These are phyloP conservation scores for Chalaropsis thielavioides DNA, from an alignment of 2,329 filamentous ascomycete genomes.

Conservation along the genomic window DNA sequence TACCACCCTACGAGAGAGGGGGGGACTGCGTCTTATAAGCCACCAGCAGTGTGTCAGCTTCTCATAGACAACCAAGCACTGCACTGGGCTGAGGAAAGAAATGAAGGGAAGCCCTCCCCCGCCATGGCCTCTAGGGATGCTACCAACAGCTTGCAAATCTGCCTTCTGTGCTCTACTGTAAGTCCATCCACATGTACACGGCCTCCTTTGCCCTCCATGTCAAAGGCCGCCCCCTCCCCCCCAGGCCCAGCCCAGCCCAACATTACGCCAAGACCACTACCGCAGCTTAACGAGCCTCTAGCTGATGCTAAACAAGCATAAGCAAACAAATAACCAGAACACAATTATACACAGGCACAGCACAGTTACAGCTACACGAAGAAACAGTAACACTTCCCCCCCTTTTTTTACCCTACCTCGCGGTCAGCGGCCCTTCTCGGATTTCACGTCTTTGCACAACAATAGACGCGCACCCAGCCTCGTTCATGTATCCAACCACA, in stretches of 20 bases:
- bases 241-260: not conserved
- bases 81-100: not conserved
- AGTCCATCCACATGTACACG: not conserved
- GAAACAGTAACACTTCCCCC: not conserved
- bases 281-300: not conserved
- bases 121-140: not conserved
- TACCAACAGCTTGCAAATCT: not conserved
- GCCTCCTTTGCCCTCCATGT: not conserved
- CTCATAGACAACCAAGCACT: not conserved
- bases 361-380: no score
- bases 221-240: not conserved
- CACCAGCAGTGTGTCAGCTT: not conserved
- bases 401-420: not conserved
- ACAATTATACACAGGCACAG: no score
- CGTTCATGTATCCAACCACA: slow-evolving; percentile 2
- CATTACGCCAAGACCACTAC: not conserved
- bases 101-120: not conserved
- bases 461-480: slow-evolving; percentile 1
- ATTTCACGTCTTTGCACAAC: not conserved
- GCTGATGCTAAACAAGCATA: not conserved
- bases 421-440: not conserved
- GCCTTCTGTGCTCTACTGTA: not conserved
- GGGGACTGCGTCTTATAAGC: not conserved
- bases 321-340: not conserved
- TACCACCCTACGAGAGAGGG: slow-evolving; percentile 1